phyloP scores from a whole-genome alignment of 2,329 filamentous ascomycete genomes.

The Monosporascus sp. region DNA sequence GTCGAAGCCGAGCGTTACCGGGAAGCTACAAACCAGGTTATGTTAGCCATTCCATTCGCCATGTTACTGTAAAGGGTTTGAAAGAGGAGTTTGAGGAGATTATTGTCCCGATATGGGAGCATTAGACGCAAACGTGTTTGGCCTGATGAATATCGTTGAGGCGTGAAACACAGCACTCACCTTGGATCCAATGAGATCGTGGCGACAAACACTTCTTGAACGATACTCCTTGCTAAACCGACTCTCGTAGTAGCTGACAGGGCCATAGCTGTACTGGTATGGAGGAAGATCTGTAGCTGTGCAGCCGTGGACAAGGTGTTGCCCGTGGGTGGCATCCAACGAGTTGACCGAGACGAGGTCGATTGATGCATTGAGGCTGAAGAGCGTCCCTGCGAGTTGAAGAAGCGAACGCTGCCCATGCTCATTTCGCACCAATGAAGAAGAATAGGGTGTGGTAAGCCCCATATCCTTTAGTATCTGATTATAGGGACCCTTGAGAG shows the following conservation, averaged over 20 bases:
- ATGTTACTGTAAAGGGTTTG: no score
- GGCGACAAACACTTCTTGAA: background rate
- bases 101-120: no score
- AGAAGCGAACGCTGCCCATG: background rate
- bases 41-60: no score
- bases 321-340: background rate
- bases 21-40: no score
- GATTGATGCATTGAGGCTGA: slow-evolving; percentile 1
- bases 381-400: slow-evolving; percentile 5
- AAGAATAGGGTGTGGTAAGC: background rate
- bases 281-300: slow-evolving; percentile 3
- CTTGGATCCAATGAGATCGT: slow-evolving; percentile 8
- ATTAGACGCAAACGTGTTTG: no score
- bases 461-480: background rate
- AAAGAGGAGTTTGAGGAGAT: no score
- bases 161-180: no score
- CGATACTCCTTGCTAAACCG: slow-evolving; percentile 8
- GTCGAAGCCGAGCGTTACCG: background rate
- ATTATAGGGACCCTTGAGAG: slow-evolving; percentile 5
- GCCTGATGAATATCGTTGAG: no score
- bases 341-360: slow-evolving; percentile 7
- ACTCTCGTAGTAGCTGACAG: slow-evolving; percentile 6
- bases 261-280: slow-evolving; percentile 10
- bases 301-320: slow-evolving; percentile 3
- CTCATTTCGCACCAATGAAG: slow-evolving; percentile 1